Evolutionary conservation across 768 basidiomycete genomes (phyloP).

Genomic region (Rhodotorula babjevae): DNA sequence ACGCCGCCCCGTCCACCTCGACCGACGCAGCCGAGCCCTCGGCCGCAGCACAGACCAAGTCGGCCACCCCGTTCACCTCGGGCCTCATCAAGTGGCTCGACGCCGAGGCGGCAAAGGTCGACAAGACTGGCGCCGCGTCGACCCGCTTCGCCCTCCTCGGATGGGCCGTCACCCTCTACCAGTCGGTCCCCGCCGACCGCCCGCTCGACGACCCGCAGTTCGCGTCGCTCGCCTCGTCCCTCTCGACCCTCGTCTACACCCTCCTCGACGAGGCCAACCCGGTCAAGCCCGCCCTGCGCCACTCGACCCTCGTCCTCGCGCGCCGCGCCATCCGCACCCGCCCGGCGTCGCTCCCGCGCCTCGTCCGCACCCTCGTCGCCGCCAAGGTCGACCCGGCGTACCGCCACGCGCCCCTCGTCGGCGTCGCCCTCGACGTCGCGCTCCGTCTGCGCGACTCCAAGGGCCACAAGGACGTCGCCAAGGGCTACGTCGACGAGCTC

Average conservation of each 20-base stretch:
- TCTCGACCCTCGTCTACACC: conserved; percentile 61
- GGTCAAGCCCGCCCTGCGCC: conserved; percentile 59
- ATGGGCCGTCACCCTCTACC: conserved; percentile 66
- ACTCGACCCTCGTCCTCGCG: conserved; percentile 59
- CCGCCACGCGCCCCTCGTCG: conserved; percentile 56
- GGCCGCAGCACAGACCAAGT: conserved; percentile 13
- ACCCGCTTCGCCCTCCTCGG: conserved; percentile 65
- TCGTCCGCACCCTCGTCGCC: conserved; percentile 16
- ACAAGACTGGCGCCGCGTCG: conserved; percentile 48
- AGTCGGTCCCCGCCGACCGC: conserved; percentile 46
- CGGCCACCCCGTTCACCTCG: conserved; percentile 57
- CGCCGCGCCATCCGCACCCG: conserved; percentile 62
- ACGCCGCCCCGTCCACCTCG: no score
- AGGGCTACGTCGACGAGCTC: conserved; percentile 51
- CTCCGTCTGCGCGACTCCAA: conserved; percentile 24
- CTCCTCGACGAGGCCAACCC: conserved; percentile 54
- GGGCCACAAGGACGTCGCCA: conserved; percentile 50
- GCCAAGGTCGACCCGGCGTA: conserved; percentile 31
- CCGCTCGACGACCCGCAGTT: conserved; percentile 48
- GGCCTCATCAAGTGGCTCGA: conserved; percentile 72
- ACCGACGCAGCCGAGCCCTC: conserved; percentile 41
- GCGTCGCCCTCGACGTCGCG: conserved; percentile 54
- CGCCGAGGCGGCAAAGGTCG: conserved; percentile 60
- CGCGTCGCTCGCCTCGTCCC: conserved; percentile 55
- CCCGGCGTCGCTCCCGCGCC: neutral